Evolutionary conservation across 192 early-diverging fungal genomes (phyloP).

Genomic region (Coemansia sp.): DNA sequence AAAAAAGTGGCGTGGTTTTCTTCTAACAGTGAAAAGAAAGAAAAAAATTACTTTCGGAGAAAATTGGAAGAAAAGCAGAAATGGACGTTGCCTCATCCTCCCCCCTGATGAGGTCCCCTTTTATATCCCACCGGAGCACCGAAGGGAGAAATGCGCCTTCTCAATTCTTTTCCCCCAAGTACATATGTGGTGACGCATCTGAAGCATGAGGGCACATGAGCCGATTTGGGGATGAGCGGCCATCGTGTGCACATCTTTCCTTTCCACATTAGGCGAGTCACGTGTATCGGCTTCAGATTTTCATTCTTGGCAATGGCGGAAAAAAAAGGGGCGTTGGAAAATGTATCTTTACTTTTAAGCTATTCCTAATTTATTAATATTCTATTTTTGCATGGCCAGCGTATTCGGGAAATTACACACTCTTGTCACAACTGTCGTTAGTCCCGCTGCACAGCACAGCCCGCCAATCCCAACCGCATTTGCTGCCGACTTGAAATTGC

Average conservation of each 20-base stretch:
- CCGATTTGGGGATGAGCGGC: no score
- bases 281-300: not conserved
- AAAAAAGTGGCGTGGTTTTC: not conserved
- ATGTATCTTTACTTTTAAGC: no score
- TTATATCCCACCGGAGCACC: no score
- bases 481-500: not conserved
- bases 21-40: no score
- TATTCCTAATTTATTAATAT: not conserved
- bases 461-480: not conserved
- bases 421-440: conserved; percentile 24
- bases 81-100: not conserved
- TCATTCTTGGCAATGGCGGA: not conserved
- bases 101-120: not conserved
- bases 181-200: no score
- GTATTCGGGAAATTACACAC: conserved; percentile 39
- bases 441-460: conserved; percentile 10
- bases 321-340: no score
- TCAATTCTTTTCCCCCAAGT: no score
- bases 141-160: no score
- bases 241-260: not conserved
- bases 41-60: not conserved
- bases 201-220: no score
- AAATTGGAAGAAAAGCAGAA: no score
- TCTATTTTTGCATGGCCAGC: conserved; percentile 17
- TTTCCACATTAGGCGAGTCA: not conserved